Base-by-base conservation (phyloP, 2,329 filamentous ascomycete genomes). In the Penicillium brevicompactum region DNA sequence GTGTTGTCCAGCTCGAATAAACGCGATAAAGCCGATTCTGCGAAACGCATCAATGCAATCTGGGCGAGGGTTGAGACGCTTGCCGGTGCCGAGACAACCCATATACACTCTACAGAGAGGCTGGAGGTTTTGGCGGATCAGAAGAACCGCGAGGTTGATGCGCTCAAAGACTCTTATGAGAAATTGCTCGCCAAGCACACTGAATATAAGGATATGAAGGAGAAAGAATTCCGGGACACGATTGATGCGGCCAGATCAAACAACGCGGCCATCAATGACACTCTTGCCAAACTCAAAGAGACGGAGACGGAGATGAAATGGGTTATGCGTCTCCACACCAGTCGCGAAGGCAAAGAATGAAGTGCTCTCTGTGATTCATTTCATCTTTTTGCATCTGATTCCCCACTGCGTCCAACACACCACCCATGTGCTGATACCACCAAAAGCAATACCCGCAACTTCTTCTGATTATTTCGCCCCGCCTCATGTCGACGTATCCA, bases 241-340 rank as follows among this genome's bases (percentile, higher is more conserved):
- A 63, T 74, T 46, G 68, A 73, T 40, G 67, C 61, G 11, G 63
- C 65, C 13, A 63, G 62, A 32, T 57, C 60, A 44, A 71, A 69
- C 27, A 67, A 73, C 60, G 62, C 58, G 5, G 67, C 58, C 21
- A 70, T 79, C 22, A 69, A 76, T 18, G 60, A 67, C 7, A 70
- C 70, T 34, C 65, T 80, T 38, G 68, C 67, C 30, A 73, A 77
- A 18, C 64, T 80, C 60, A 73, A 71, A 45, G 70, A 76, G 53
- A 73, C 74, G 1, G 71, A 75, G 51, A 76, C 69, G 3, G 67
- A 76, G 58, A 80, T 81, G 78, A 78, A 70, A 61, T 80, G 78
- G 77, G 73, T 73, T n/a, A 74, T 80, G 48, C 76, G 74, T 34
- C 65, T 80, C 50, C 74, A 76, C 52, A 62, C 65, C 32, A 61